Conservation (phyloP, 495 filamentous ascomycete species). For the Copromyces sp. region DNA sequence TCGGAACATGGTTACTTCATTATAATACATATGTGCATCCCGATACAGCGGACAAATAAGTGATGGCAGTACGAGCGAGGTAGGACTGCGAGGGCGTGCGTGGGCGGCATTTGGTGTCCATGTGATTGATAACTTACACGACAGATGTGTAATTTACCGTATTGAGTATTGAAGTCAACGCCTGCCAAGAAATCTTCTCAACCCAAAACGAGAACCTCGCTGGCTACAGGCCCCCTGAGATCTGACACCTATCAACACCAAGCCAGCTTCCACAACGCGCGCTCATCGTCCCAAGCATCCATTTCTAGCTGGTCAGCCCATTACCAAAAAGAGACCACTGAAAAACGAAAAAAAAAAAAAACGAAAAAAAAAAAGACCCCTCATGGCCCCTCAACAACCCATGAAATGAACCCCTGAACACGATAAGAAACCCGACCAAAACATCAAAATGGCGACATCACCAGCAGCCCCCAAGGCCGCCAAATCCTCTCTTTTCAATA, state of each 20-base stretch:
- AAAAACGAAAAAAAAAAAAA: too few relatives aligned
- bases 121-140: neutral
- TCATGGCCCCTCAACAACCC: neutral
- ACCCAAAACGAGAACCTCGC: neutral
- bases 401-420: neutral
- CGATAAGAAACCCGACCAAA: neutral
- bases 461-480: neutral
- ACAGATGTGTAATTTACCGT: neutral
- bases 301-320: neutral
- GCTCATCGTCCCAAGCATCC: neutral
- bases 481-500: conserved; percentile 15
- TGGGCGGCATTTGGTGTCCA: neutral
- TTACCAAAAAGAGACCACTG: neutral
- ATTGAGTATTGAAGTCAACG: neutral
- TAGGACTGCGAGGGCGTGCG: too few relatives aligned
- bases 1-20: neutral
- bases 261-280: neutral
- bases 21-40: neutral
- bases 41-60: neutral
- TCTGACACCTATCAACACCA: neutral
- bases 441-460: neutral
- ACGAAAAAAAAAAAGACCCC: neutral
- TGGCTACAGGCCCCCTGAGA: neutral
- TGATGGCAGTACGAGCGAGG: neutral
- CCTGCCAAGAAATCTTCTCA: neutral